phyloP scores from a whole-genome alignment of 805 yeast genomes.

The Sungouiozyma intestinalis region DNA sequence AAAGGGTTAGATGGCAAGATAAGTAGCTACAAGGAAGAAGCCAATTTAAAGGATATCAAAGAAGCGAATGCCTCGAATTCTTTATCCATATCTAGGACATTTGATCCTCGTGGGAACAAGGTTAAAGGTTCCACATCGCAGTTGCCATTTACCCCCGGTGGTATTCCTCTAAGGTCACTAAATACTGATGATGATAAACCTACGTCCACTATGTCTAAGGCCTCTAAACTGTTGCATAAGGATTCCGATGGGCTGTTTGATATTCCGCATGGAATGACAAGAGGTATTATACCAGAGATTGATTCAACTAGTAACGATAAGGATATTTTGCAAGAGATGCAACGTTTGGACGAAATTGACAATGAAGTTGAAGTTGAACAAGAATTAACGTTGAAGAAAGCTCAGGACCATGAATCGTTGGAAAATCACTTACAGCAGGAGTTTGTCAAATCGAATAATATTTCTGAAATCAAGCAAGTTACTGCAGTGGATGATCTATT shows the following conservation, averaged over 20 bases:
- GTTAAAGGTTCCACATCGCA: conserved; percentile 61
- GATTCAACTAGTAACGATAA: conserved; percentile 6
- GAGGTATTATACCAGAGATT: conserved; percentile 45
- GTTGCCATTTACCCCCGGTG: conserved; percentile 92
- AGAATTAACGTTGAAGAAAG: conserved; percentile 31
- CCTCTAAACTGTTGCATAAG: conserved; percentile 40
- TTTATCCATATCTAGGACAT: conserved; percentile 58
- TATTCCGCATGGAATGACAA: conserved; percentile 66
- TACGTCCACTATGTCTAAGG: conserved; percentile 16
- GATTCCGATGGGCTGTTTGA: conserved; percentile 72
- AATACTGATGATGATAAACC: conserved; percentile 12
- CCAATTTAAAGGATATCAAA: conserved; percentile 36
- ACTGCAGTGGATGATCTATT: conserved; percentile 36
- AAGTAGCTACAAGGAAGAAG: conserved; percentile 51
- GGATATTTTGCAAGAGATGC: conserved; percentile 14
- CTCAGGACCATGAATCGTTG: conserved; percentile 11
- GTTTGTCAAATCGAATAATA: conserved; percentile 6
- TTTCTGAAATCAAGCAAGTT: conserved; percentile 5
- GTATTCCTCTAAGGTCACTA: conserved; percentile 34
- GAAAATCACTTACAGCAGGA: conserved; percentile 4
- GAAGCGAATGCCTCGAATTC: conserved; percentile 56
- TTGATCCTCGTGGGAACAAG: conserved; percentile 49
- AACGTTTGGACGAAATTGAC: conserved; percentile 23
- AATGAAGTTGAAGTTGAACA: conserved; percentile 26
- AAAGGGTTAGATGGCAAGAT: conserved; percentile 66